Conservation (phyloP, 2,329 filamentous ascomycete species). For the Colletotrichum sp. region DNA sequence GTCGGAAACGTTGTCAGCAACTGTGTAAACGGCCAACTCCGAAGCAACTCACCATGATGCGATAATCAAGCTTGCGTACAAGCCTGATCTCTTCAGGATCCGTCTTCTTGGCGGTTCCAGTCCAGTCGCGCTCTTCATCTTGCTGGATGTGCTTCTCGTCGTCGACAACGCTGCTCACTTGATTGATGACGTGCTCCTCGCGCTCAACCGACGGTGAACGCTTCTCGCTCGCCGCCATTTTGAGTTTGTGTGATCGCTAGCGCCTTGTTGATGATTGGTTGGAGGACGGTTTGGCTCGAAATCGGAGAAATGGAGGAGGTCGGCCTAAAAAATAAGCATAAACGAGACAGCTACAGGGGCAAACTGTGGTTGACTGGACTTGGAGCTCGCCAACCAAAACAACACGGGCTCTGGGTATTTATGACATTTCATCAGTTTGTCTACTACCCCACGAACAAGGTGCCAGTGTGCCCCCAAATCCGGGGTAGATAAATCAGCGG, state of each 20-base stretch:
- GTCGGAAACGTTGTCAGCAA: background rate
- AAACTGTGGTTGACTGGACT: background rate
- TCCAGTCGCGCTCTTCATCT: constrained; percentile 37
- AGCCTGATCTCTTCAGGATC: constrained; percentile 43
- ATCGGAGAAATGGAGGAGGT: too few species aligned
- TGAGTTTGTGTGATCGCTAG: background rate
- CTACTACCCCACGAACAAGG: background rate
- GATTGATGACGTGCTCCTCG: constrained; percentile 12
- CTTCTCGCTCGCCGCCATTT: constrained; percentile 12
- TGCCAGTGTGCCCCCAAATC: background rate
- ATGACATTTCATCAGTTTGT: background rate
- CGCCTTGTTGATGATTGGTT: background rate
- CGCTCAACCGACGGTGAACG: constrained; percentile 11
- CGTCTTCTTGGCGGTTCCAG: constrained; percentile 40
- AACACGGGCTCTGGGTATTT: constrained; percentile 11
- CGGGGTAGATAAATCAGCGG: constrained; percentile 7
- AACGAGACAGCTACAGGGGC: background rate
- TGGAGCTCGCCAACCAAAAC: background rate
- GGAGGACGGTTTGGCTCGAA: background rate
- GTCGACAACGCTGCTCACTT: constrained; percentile 2
- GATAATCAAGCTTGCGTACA: constrained; percentile 44
- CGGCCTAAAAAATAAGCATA: constrained; percentile 11
- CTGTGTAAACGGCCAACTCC: background rate
- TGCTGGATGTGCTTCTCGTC: constrained; percentile 22
- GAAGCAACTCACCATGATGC: constrained; percentile 41